Percentiles rank a stretch among this genome's conserved stretches.
Conservation (phyloP, 1,284 basidiomycete genomes). For the Pholiota adiposa region DNA sequence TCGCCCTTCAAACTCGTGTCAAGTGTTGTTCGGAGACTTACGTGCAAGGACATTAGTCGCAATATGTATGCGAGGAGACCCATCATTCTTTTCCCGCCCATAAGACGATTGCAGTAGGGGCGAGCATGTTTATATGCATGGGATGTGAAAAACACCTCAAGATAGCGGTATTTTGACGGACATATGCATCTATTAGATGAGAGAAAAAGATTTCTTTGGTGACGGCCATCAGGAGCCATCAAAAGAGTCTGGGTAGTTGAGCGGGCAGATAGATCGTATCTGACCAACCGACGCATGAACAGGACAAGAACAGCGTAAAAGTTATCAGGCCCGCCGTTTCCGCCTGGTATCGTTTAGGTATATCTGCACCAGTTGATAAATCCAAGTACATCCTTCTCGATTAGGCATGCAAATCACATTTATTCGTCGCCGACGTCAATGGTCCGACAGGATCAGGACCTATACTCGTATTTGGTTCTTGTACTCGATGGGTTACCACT, state of each 20-base stretch:
- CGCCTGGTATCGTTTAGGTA: constrained; percentile 15
- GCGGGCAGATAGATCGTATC: neutral
- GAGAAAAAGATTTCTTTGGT: neutral
- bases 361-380: constrained; percentile 1
- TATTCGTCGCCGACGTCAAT: constrained; percentile 18
- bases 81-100: constrained; percentile 2
- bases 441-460: constrained; percentile 24
- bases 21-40: neutral
- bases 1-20: neutral
- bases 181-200: neutral
- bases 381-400: constrained; percentile 16
- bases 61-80: neutral
- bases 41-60: neutral
- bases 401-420: constrained; percentile 19
- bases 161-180: neutral
- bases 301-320: neutral
- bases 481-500: constrained; percentile 20
- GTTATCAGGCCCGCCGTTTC: constrained; percentile 10
- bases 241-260: neutral
- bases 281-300: neutral
- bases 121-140: neutral
- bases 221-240: neutral
- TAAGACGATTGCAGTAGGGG: neutral
- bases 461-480: constrained; percentile 26
- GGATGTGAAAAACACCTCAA: neutral